Percentiles rank a stretch among this genome's conserved stretches.
Evolutionary conservation across 257 asterid species (phyloP).

Genomic region (Lycium ferocissimum): DNA sequence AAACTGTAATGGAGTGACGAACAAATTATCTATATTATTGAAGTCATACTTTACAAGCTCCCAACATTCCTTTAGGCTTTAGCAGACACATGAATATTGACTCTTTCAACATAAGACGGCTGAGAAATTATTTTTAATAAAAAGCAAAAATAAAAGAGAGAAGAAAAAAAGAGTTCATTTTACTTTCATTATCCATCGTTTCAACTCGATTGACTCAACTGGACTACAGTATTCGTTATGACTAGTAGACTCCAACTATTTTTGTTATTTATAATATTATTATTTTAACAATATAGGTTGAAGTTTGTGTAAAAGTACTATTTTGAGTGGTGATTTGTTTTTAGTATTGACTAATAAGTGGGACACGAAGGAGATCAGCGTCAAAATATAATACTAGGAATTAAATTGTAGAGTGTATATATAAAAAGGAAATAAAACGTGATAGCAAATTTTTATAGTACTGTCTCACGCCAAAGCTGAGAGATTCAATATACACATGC

Average conservation of each 20-base stretch:
- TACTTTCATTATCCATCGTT: neutral
- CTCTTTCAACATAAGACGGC: neutral
- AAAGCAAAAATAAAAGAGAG: neutral
- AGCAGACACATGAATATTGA: neutral
- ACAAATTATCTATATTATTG: no score
- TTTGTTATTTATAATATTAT: no score
- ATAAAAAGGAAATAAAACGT: neutral
- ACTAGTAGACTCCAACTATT: neutral
- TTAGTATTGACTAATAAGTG: neutral
- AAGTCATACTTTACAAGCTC: slow-evolving; percentile 4
- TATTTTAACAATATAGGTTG: no score
- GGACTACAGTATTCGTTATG: neutral
- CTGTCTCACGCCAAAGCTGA: neutral
- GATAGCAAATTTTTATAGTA: neutral
- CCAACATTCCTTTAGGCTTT: neutral
- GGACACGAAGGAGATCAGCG: neutral
- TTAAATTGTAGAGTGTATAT: neutral
- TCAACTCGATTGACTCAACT: neutral
- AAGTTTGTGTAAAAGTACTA: no score
- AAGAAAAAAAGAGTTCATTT: neutral
- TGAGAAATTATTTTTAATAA: neutral
- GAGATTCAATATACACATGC: neutral
- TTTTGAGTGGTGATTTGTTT: neutral
- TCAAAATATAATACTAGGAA: neutral
- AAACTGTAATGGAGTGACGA: no score